These are phyloP conservation scores for Periconia sp. DNA, from an alignment of 2,329 filamentous ascomycete species.

Conservation along the genomic window DNA sequence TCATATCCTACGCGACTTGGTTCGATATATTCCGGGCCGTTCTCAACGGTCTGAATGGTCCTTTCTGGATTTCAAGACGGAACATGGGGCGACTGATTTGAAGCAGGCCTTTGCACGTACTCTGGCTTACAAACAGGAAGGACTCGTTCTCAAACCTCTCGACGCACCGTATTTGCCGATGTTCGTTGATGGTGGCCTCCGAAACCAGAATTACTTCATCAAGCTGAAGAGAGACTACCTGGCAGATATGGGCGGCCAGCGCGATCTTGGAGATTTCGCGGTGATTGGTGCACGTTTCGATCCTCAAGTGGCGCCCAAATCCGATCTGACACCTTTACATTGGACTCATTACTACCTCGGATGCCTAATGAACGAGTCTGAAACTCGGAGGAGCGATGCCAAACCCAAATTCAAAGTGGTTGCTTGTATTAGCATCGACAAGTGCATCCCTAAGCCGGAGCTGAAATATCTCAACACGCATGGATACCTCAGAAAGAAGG, in stretches of 20 bases:
- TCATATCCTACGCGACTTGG: constrained; percentile 59
- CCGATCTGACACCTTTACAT: constrained; percentile 56
- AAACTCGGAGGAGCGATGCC: constrained; percentile 53
- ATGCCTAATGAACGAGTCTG: constrained; percentile 70
- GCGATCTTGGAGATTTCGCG: constrained; percentile 69
- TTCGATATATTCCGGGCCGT: constrained; percentile 59
- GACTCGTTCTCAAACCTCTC: constrained; percentile 74
- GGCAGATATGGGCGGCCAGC: constrained; percentile 71
- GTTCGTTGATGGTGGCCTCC: constrained; percentile 23
- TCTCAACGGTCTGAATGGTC: constrained; percentile 69
- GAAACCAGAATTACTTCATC: constrained; percentile 58
- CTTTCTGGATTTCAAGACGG: constrained; percentile 63
- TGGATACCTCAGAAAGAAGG: constrained; percentile 41
- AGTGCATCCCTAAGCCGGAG: constrained; percentile 50
- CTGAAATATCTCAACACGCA: constrained; percentile 47
- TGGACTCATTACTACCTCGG: constrained; percentile 84
- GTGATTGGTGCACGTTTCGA: constrained; percentile 76
- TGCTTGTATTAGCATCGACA: constrained; percentile 52
- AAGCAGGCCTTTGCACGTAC: constrained; percentile 62
- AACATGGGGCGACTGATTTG: constrained; percentile 33
- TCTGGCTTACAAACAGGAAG: constrained; percentile 70
- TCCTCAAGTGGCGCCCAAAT: constrained; percentile 60
- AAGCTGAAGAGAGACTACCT: constrained; percentile 93
- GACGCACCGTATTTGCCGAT: constrained; percentile 72
- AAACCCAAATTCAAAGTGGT: constrained; percentile 68